Percentiles rank a stretch among this genome's conserved stretches.
Evolutionary conservation across 1,139 yeast species (phyloP).

Genomic region (Zhuliangozyma blackwelliae): DNA sequence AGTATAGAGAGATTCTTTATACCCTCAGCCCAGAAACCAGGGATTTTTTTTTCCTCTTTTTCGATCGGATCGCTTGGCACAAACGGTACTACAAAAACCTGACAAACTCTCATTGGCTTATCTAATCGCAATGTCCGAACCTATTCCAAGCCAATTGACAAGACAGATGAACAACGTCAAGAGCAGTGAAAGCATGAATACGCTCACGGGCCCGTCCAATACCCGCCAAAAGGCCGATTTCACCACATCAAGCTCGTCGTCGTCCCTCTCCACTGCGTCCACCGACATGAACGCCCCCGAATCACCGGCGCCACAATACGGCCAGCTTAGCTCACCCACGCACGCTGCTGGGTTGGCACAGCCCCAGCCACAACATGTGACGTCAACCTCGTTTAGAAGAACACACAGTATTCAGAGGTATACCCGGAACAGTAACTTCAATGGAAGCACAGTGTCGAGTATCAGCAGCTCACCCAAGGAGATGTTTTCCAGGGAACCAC

Average conservation of each 20-base stretch:
- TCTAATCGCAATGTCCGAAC: constrained; percentile 4
- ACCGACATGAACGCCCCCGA: constrained; percentile 1
- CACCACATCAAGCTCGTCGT: constrained; percentile 2
- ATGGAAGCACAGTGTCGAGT: constrained; percentile 10
- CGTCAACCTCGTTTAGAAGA: constrained; percentile 4
- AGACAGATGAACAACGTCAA: constrained; percentile 4
- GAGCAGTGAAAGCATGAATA: background rate
- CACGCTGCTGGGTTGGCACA: constrained; percentile 3
- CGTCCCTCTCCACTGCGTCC: constrained; percentile 4
- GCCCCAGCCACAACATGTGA: constrained; percentile 6
- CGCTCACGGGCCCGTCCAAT: background rate
- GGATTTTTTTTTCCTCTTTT: no score
- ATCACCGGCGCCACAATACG: constrained; percentile 1
- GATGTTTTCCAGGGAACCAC: constrained; percentile 17
- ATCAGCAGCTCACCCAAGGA: constrained; percentile 11
- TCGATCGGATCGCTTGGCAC: no score
- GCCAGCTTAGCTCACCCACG: background rate
- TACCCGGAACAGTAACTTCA: constrained; percentile 2
- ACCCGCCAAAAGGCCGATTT: constrained; percentile 1
- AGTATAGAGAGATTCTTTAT: no score
- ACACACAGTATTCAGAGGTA: constrained; percentile 5
- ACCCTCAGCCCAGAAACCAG: no score
- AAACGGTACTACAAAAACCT: no score
- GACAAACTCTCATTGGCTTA: background rate
- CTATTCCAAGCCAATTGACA: constrained; percentile 7